phyloP scores from a whole-genome alignment of 1,284 basidiomycete species.

The Cryptococcus sp. region DNA sequence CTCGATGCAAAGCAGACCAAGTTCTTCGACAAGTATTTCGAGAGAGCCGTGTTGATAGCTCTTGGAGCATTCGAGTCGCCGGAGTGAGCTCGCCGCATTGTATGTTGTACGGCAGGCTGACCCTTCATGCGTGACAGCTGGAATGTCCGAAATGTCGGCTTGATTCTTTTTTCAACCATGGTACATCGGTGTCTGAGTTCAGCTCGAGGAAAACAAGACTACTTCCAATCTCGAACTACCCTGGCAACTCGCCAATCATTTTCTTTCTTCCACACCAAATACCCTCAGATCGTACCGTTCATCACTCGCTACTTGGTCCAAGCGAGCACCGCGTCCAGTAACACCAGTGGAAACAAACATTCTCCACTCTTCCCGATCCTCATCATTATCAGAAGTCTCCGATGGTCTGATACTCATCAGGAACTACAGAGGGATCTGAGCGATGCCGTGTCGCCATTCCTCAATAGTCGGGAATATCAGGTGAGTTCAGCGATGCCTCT shows the following conservation, averaged over 20 bases:
- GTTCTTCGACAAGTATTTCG: constrained; percentile 41
- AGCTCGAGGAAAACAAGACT: constrained; percentile 31
- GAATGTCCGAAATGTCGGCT: constrained; percentile 52
- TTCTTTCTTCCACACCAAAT: constrained; percentile 37
- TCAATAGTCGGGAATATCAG: constrained; percentile 41
- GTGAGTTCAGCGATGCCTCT: constrained; percentile 12
- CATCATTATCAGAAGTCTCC: constrained; percentile 46
- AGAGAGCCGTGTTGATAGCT: constrained; percentile 43
- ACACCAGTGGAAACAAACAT: constrained; percentile 19
- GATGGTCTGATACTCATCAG: constrained; percentile 30
- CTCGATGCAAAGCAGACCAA: constrained; percentile 47
- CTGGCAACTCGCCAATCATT: constrained; percentile 39
- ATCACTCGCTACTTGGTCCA: constrained; percentile 26
- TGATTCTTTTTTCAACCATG: constrained; percentile 50
- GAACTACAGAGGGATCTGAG: constrained; percentile 28
- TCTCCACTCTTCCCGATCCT: constrained; percentile 48
- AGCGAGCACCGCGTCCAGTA: neutral
- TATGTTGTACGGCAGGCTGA: neutral
- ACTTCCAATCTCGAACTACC: constrained; percentile 31
- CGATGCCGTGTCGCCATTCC: constrained; percentile 26
- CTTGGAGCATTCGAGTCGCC: constrained; percentile 45
- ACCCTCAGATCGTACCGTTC: constrained; percentile 41
- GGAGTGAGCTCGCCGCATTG: constrained; percentile 34
- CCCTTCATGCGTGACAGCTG: constrained; percentile 33
- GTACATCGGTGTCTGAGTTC: constrained; percentile 42